A percentile compares a stretch with the other conserved stretches of the same genome.
Evolutionary conservation across 305 asterid species (phyloP).

Genomic region (Plantago lanceolata): DNA sequence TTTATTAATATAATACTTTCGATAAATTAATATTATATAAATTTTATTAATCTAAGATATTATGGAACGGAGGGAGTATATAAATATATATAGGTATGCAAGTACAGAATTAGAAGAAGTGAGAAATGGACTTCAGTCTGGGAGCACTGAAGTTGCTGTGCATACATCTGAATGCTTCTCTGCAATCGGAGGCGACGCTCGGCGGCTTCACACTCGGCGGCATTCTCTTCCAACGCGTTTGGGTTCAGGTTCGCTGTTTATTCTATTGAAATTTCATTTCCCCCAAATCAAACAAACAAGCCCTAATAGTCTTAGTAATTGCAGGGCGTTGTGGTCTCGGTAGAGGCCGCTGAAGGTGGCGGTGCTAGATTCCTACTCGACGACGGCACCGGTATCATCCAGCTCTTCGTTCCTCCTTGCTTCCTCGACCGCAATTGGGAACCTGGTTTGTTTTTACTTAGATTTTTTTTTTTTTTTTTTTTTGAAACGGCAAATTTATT

Average conservation of each 20-base stretch:
- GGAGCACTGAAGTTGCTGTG: conserved; percentile 80
- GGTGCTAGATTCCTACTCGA: conserved; percentile 54
- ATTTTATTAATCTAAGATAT: too few relatives aligned
- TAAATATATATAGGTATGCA: too few relatives aligned
- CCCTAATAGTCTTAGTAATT: conserved; percentile 23
- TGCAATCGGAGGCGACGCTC: conserved; percentile 40
- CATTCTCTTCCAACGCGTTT: conserved; percentile 90
- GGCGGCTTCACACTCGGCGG: conserved; percentile 56
- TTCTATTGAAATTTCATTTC: neutral
- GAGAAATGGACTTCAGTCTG: conserved; percentile 60
- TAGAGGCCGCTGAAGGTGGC: neutral
- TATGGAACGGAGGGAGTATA: too few relatives aligned
- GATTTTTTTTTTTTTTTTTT: too few relatives aligned
- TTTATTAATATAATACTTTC: too few relatives aligned
- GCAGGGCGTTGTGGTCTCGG: conserved; percentile 67
- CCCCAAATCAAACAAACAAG: conserved; percentile 14
- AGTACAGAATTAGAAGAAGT: neutral
- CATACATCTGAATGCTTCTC: conserved; percentile 51
- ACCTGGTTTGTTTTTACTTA: conserved; percentile 36
- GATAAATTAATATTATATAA: too few relatives aligned
- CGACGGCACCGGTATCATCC: conserved; percentile 75
- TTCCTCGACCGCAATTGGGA: conserved; percentile 48
- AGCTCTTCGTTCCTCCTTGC: conserved; percentile 41
- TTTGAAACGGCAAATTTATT: too few relatives aligned
- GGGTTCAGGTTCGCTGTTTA: conserved; percentile 61